A percentile compares a stretch with the other conserved stretches of the same genome.
Conservation (phyloP, 2,329 filamentous ascomycete genomes). For the Diplodia sapinea region DNA sequence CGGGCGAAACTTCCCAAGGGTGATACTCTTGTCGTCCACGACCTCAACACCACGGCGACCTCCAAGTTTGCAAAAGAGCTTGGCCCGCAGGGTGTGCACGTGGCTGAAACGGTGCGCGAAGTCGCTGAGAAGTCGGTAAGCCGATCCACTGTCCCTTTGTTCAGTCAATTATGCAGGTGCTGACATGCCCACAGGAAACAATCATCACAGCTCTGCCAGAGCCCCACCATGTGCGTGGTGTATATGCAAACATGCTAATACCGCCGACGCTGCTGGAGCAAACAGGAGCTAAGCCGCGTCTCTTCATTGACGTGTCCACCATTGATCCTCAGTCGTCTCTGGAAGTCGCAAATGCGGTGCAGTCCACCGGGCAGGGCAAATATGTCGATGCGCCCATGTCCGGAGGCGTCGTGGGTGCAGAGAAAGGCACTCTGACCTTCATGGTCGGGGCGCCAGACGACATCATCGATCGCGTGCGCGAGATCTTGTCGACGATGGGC, state of each 20-base stretch:
- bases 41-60: constrained; percentile 65
- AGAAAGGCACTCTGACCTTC: constrained; percentile 87
- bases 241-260: constrained; percentile 71
- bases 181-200: constrained; percentile 48
- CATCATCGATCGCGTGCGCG: constrained; percentile 68
- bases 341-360: constrained; percentile 74
- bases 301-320: constrained; percentile 96
- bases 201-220: constrained; percentile 62
- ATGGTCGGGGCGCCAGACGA: constrained; percentile 80
- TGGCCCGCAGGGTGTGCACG: constrained; percentile 57
- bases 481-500: constrained; percentile 81
- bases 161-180: constrained; percentile 1
- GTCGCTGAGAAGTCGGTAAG: constrained; percentile 72
- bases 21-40: constrained; percentile 69
- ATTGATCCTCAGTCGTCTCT: constrained; percentile 89
- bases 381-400: constrained; percentile 98
- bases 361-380: constrained; percentile 68
- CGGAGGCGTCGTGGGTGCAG: constrained; percentile 89
- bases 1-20: constrained; percentile 67
- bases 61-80: constrained; percentile 64
- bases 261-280: constrained; percentile 59
- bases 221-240: constrained; percentile 57
- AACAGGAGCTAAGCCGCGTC: constrained; percentile 62
- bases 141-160: constrained; percentile 62
- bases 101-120: constrained; percentile 64